Percentiles rank a stretch among this genome's conserved stretches.
Conservation (phyloP, 73 alveolate genomes). For the Tetrahymena thermophila region DNA sequence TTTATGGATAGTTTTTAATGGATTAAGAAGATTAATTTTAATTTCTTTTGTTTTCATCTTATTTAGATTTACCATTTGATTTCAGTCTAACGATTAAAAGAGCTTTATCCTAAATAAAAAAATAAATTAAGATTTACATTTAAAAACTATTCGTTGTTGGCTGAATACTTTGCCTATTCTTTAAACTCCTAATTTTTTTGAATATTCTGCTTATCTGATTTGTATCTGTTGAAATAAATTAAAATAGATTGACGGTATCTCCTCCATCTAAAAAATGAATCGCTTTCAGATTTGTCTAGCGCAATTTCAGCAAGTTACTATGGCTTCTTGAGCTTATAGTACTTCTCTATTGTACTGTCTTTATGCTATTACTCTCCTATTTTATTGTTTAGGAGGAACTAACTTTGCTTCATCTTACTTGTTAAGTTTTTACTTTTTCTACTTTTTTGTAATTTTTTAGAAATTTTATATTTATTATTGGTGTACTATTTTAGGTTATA, state of each 20-base stretch:
- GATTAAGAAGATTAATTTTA: no score
- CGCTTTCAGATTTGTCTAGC: not conserved
- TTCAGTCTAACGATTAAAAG: no score
- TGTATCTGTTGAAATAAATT: not conserved
- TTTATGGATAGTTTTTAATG: not conserved
- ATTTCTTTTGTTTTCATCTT: no score
- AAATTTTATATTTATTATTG: no score
- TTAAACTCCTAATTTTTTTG: not conserved
- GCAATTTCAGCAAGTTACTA: not conserved
- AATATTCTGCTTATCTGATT: not conserved
- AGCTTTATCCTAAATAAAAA: no score
- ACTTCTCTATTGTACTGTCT: not conserved
- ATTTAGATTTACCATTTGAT: no score
- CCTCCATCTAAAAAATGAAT: not conserved
- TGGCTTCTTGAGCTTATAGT: not conserved
- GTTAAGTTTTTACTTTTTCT: not conserved
- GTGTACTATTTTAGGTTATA: not conserved
- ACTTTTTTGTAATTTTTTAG: not conserved
- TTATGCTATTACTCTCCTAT: not conserved
- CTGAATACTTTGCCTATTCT: not conserved
- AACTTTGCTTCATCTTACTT: not conserved
- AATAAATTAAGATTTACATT: no score
- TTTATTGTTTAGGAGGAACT: not conserved
- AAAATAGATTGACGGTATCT: not conserved
- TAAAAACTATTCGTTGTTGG: not conserved